Percentiles rank a stretch among this genome's conserved stretches.
phyloP scores from a whole-genome alignment of 371 early-diverging fungal species.

The Rhizomucor miehei region DNA sequence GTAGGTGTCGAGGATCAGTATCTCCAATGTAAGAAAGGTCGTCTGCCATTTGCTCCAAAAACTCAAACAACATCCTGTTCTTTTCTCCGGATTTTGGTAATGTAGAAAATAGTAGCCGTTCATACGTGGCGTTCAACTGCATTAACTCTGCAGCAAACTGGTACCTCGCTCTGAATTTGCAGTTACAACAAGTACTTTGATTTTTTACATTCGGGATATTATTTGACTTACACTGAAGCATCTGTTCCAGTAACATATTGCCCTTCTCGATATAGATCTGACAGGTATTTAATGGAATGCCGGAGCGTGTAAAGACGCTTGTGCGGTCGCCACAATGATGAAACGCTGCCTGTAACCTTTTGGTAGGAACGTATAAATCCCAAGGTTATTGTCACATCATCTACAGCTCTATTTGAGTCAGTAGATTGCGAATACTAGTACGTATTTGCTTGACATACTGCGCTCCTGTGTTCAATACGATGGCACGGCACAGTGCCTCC shows the following conservation, averaged over 20 bases:
- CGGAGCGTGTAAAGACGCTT: background rate
- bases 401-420: conserved; percentile 6
- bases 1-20: too few species aligned
- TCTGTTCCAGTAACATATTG: background rate
- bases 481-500: conserved; percentile 63
- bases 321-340: background rate
- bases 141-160: conserved; percentile 51
- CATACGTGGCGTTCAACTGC: conserved; percentile 57
- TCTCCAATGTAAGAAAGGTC: conserved; percentile 37
- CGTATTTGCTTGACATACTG: conserved; percentile 28
- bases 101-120: conserved; percentile 53
- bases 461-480: conserved; percentile 40
- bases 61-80: conserved; percentile 54
- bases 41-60: conserved; percentile 59
- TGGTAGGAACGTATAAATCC: background rate
- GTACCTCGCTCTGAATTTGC: too few species aligned
- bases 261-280: background rate
- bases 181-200: too few species aligned
- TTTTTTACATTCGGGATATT: background rate
- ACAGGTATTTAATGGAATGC: background rate
- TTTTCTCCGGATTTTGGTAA: conserved; percentile 68
- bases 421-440: too few species aligned
- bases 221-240: background rate
- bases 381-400: conserved; percentile 17
- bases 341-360: background rate